phyloP scores from a whole-genome alignment of 2,329 filamentous ascomycete species.

The Claviceps sp. region DNA sequence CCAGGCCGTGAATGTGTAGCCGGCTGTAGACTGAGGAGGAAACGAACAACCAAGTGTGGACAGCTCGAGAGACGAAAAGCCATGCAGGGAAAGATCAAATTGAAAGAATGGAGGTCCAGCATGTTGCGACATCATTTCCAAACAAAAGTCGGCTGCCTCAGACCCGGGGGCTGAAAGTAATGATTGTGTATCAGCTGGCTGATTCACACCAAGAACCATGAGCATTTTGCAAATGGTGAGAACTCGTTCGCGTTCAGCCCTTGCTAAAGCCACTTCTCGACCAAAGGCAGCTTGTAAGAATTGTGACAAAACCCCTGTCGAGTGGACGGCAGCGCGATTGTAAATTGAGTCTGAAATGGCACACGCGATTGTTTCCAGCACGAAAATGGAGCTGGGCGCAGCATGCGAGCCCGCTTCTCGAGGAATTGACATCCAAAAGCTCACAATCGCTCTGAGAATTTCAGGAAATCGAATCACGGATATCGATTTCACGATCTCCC shows the following conservation, averaged over 20 bases:
- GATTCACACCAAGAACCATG: constrained; percentile 62
- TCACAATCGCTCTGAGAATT: constrained; percentile 47
- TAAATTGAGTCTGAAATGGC: constrained; percentile 48
- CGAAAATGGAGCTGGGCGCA: constrained; percentile 45
- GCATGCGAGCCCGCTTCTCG: constrained; percentile 28
- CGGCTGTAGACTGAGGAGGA: constrained; percentile 63
- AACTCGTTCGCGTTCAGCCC: constrained; percentile 44
- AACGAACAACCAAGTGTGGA: constrained; percentile 75
- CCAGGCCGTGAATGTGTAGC: constrained; percentile 88
- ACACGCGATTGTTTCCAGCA: constrained; percentile 49
- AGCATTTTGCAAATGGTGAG: constrained; percentile 55
- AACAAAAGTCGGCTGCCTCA: constrained; percentile 51
- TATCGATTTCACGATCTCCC: constrained; percentile 35
- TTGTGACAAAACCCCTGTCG: constrained; percentile 54
- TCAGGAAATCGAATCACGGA: constrained; percentile 46
- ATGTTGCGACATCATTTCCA: constrained; percentile 61
- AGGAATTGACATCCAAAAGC: constrained; percentile 51
- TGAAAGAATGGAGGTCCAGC: constrained; percentile 76
- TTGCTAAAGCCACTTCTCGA: constrained; percentile 33
- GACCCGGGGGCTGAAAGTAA: constrained; percentile 43
- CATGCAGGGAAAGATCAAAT: constrained; percentile 80
- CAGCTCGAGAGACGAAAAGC: constrained; percentile 82
- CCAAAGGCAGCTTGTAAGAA: constrained; percentile 51
- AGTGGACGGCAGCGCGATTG: constrained; percentile 60
- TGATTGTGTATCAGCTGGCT: constrained; percentile 70